These are phyloP conservation scores for Meyerozyma smithsonii DNA, from an alignment of 1,139 yeast genomes.

Conservation along the genomic window DNA sequence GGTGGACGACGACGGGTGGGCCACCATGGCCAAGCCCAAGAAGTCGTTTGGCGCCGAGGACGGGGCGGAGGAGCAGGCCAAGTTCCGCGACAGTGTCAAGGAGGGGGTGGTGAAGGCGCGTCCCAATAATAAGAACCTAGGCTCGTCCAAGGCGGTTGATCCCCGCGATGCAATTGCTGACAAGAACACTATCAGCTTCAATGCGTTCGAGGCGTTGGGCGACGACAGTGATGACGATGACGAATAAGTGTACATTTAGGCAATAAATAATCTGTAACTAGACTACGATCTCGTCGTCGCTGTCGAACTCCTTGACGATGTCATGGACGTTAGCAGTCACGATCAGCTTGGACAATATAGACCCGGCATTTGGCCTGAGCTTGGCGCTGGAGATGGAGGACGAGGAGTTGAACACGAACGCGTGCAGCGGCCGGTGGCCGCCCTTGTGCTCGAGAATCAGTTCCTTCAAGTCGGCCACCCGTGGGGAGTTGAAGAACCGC, in stretches of 20 bases:
- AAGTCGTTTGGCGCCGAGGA: constrained; percentile 48
- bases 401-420: constrained; percentile 8
- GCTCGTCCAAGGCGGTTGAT: constrained; percentile 70
- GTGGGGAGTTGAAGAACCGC: constrained; percentile 24
- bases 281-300: constrained; percentile 34
- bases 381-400: constrained; percentile 9
- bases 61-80: constrained; percentile 41
- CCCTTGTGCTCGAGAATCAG: constrained; percentile 22
- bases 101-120: constrained; percentile 47
- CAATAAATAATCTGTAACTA: constrained; percentile 8
- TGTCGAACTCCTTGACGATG: constrained; percentile 33
- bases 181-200: constrained; percentile 60
- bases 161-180: constrained; percentile 67
- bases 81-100: constrained; percentile 43
- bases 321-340: constrained; percentile 30
- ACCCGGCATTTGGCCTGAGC: constrained; percentile 17
- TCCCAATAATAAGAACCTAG: constrained; percentile 71
- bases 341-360: constrained; percentile 32
- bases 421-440: background rate
- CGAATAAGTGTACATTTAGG: constrained; percentile 3
- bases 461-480: constrained; percentile 44
- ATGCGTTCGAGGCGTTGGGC: constrained; percentile 75
- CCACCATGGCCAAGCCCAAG: constrained; percentile 53
- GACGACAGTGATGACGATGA: constrained; percentile 52
- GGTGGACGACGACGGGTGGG: constrained; percentile 80